Evolutionary conservation across 1,139 yeast genomes (phyloP).

Genomic region (Pichia sp.): DNA sequence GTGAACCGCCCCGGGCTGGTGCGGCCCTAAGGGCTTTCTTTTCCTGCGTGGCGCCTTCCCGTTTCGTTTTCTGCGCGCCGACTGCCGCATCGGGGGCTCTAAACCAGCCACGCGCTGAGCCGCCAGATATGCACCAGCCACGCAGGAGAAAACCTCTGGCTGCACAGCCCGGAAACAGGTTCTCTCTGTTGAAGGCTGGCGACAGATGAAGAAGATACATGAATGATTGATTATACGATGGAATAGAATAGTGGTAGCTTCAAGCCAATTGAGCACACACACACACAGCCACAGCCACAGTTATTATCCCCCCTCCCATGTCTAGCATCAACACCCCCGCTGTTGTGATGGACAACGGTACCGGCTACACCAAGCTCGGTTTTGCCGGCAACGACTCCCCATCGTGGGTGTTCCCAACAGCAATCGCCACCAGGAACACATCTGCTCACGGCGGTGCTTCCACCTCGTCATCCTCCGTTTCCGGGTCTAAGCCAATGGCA

Average conservation of each 20-base stretch:
- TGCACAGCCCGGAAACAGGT: too few relatives aligned
- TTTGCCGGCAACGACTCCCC: constrained; percentile 99
- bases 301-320: constrained; percentile 30
- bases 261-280: too few relatives aligned
- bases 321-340: constrained; percentile 76
- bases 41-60: too few relatives aligned
- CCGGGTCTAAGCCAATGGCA: constrained; percentile 30
- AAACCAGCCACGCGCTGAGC: too few relatives aligned
- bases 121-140: too few relatives aligned
- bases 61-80: too few relatives aligned
- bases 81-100: too few relatives aligned
- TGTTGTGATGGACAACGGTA: constrained; percentile 92
- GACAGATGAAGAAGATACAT: background rate
- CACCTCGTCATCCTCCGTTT: too few relatives aligned
- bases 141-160: too few relatives aligned
- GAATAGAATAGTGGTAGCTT: too few relatives aligned
- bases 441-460: too few relatives aligned
- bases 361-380: constrained; percentile 95
- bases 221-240: too few relatives aligned
- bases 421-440: constrained; percentile 72
- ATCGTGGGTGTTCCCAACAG: constrained; percentile 94
- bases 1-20: background rate
- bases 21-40: background rate
- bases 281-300: background rate
- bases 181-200: background rate